These are phyloP conservation scores for Penicillium sp. DNA, from an alignment of 2,329 filamentous ascomycete genomes.

Conservation along the genomic window DNA sequence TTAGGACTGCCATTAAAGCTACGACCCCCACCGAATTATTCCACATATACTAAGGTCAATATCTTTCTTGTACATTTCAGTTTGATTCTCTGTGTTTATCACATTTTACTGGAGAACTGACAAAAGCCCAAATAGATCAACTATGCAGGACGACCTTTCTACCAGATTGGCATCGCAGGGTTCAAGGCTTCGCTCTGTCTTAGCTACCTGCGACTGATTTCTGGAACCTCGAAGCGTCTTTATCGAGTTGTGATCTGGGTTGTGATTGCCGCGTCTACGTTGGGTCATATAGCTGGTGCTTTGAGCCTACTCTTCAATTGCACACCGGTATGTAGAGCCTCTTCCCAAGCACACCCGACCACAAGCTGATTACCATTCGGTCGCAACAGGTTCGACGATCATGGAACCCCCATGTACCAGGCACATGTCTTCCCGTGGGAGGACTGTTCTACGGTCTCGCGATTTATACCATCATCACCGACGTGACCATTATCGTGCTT, in stretches of 20 bases:
- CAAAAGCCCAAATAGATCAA: slow-evolving; percentile 33
- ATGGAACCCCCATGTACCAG: slow-evolving; percentile 38
- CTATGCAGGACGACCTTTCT: slow-evolving; percentile 47
- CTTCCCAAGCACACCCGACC: not conserved
- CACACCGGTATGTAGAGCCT: slow-evolving; percentile 33
- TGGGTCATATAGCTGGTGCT: slow-evolving; percentile 44
- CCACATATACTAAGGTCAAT: slow-evolving; percentile 38
- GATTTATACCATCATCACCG: slow-evolving; percentile 45
- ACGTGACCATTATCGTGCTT: slow-evolving; percentile 44
- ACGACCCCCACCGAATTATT: slow-evolving; percentile 40
- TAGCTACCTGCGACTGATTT: slow-evolving; percentile 46
- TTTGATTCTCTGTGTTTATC: not conserved
- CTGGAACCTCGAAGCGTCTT: slow-evolving; percentile 39
- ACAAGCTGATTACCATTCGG: not conserved
- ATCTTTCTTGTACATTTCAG: not conserved
- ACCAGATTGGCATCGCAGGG: slow-evolving; percentile 49
- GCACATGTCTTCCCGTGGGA: slow-evolving; percentile 41
- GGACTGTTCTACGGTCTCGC: slow-evolving; percentile 47
- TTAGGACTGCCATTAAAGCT: slow-evolving; percentile 42
- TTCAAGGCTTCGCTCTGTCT: slow-evolving; percentile 50
- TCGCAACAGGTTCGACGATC: slow-evolving; percentile 31
- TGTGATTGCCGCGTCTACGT: slow-evolving; percentile 38
- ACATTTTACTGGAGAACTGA: not conserved
- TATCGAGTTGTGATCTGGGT: slow-evolving; percentile 43
- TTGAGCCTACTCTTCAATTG: slow-evolving; percentile 47